These are phyloP conservation scores for Pseudozyma pruni DNA, from an alignment of 1,284 basidiomycete genomes.

Conservation along the genomic window DNA sequence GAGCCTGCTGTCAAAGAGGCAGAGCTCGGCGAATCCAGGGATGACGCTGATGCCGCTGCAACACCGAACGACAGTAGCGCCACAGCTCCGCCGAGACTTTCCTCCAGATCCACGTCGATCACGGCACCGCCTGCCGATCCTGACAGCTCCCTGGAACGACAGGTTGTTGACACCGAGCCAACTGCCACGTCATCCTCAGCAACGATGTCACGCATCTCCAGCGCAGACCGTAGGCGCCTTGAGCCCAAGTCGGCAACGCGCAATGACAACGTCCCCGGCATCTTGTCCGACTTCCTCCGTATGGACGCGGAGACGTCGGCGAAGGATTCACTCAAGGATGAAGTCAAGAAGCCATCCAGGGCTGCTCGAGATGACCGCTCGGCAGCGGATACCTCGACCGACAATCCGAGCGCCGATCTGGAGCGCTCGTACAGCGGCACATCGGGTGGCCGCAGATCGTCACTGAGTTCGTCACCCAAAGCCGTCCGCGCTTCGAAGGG, in stretches of 20 bases:
- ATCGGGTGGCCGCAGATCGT: conserved; percentile 28
- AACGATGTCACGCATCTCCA: conserved; percentile 6
- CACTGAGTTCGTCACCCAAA: conserved; percentile 32
- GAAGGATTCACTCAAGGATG: conserved; percentile 9
- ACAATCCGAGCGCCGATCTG: conserved; percentile 4
- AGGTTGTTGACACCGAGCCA: background rate
- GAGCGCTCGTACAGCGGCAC: conserved; percentile 22
- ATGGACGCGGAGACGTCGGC: conserved; percentile 24
- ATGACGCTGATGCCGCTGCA: background rate
- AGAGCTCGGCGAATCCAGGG: background rate
- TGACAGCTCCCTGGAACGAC: background rate
- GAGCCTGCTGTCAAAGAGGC: background rate
- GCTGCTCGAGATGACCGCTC: conserved; percentile 1
- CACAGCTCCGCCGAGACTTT: background rate
- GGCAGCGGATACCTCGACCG: background rate
- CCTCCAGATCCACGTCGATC: conserved; percentile 1
- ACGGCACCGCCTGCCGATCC: background rate
- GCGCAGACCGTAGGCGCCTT: conserved; percentile 19
- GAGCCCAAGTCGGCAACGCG: conserved; percentile 36
- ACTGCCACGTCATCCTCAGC: background rate
- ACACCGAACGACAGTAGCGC: background rate
- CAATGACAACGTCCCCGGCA: conserved; percentile 32
- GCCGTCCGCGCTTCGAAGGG: conserved; percentile 31
- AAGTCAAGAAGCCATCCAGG: conserved; percentile 5
- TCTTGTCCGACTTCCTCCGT: conserved; percentile 39